phyloP scores from a whole-genome alignment of 1,284 basidiomycete species.

The Puccinia hordei region DNA sequence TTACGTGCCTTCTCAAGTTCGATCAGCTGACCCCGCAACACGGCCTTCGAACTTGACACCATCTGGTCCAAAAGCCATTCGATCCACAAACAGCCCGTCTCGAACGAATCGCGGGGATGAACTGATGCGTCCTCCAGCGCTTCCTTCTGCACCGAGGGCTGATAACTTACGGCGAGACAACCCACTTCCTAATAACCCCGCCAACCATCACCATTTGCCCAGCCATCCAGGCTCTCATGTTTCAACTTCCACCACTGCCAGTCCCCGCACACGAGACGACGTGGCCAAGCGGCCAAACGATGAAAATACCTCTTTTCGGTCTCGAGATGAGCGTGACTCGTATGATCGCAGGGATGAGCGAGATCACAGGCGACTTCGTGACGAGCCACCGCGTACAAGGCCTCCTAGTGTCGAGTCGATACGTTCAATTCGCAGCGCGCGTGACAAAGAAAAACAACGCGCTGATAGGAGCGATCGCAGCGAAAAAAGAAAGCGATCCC shows the following conservation, averaged over 20 bases:
- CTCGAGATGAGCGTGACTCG: slow-evolving; percentile 41
- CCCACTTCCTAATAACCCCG: background rate
- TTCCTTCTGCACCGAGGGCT: slow-evolving; percentile 43
- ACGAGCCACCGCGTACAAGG: slow-evolving; percentile 54
- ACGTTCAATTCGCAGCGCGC: slow-evolving; percentile 33
- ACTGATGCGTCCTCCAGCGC: slow-evolving; percentile 41
- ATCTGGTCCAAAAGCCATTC: slow-evolving; percentile 24
- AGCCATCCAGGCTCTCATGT: slow-evolving; percentile 28
- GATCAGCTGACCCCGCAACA: background rate
- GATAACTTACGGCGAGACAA: slow-evolving; percentile 29
- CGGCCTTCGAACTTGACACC: slow-evolving; percentile 14
- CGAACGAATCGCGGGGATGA: slow-evolving; percentile 18
- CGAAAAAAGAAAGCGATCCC: slow-evolving; percentile 47
- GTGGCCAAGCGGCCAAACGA: background rate
- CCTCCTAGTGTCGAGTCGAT: slow-evolving; percentile 53
- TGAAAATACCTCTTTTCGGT: slow-evolving; percentile 10
- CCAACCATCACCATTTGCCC: slow-evolving; percentile 20
- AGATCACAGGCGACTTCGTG: slow-evolving; percentile 59
- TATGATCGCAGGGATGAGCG: slow-evolving; percentile 39
- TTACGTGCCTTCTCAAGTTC: slow-evolving; percentile 11
- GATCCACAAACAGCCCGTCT: slow-evolving; percentile 5
- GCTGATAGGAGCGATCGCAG: slow-evolving; percentile 51
- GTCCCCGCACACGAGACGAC: slow-evolving; percentile 36
- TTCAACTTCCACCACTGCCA: slow-evolving; percentile 11
- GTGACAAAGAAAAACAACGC: slow-evolving; percentile 46